phyloP scores from a whole-genome alignment of 768 basidiomycete genomes.

The Russula sp. region DNA sequence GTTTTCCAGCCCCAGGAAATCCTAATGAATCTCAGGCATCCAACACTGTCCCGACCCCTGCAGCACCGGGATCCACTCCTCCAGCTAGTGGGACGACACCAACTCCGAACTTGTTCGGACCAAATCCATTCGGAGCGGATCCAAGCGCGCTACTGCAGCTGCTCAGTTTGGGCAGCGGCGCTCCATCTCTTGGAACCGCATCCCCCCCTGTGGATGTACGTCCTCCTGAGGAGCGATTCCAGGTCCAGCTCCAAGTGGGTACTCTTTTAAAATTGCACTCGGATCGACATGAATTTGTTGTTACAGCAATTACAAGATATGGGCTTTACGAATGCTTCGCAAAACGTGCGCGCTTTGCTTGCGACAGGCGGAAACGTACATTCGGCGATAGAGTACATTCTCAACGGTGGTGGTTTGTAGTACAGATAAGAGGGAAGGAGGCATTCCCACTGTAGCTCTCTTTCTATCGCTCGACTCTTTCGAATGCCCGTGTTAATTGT shows the following conservation, averaged over 20 bases:
- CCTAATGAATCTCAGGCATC: slow-evolving; percentile 35
- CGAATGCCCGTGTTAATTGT: slow-evolving; percentile 8
- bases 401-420: slow-evolving; percentile 69
- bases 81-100: slow-evolving; percentile 25
- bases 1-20: slow-evolving; percentile 59
- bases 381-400: slow-evolving; percentile 88
- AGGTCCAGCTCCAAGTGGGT: slow-evolving; percentile 73
- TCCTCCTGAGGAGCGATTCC: slow-evolving; percentile 88
- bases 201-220: slow-evolving; percentile 59
- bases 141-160: slow-evolving; percentile 43
- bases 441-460: neutral
- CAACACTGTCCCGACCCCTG: slow-evolving; percentile 20
- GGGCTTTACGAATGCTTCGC: slow-evolving; percentile 85
- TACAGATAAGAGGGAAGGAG: neutral
- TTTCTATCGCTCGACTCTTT: neutral
- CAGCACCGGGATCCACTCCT: slow-evolving; percentile 23
- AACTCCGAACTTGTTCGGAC: slow-evolving; percentile 20
- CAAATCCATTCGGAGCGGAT: slow-evolving; percentile 27
- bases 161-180: slow-evolving; percentile 27
- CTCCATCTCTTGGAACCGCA: slow-evolving; percentile 28
- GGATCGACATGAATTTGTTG: neutral
- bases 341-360: slow-evolving; percentile 85
- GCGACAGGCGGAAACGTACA: slow-evolving; percentile 93
- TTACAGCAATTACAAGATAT: slow-evolving; percentile 85
- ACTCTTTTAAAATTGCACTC: neutral